Base-by-base conservation (phyloP, 768 basidiomycete species). In the Ramaria sp. region DNA sequence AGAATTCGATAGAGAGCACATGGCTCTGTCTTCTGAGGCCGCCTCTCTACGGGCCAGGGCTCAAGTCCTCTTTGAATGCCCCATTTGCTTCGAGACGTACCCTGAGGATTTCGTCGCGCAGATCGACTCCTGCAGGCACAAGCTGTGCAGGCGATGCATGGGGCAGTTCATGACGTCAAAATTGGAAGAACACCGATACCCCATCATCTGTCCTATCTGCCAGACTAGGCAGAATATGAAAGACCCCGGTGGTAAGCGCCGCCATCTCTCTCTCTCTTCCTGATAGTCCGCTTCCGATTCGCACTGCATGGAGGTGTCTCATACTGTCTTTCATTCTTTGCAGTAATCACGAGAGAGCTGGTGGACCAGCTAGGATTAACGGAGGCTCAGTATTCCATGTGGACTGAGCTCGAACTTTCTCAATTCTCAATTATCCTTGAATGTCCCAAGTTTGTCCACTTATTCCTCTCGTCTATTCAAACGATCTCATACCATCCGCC, bases 171-270 rank as follows among this genome's bases (percentile, higher is more conserved):
- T 78, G 12, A 61, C 61, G 31, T 68, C 74, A 5, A 77, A 76
- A 65, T 70, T 86, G 19, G 69, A 71, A 15, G 79, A 81, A 38
- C 74, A 73, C 53, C 74, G 73, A 10, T 84, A 76, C 49, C 84
- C 84, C 4, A 77, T 86, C 31, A 63, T 76, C 12, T 86, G 84
- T 65, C 85, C 84, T 0, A 62, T 75, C 33, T 87, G 85, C 59
- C 66, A 70, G 13, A 65, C 70, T 15, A 63, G 67, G 31, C 63
- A 60, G 10, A 58, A 64, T 13, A 57, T 41, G 38, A 57, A 57
- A 12, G 62, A 64, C 15, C 69, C 69, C n/a, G 66, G 67, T 46
- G 68, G 74, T 73, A 65, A 59, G 71, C 4, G 24, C 4, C 6
- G 6, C 33, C 33, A 5, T 34, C 33, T 34, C 33, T 11, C 33